Conservation (phyloP, 2,329 filamentous ascomycete genomes). For the Tolypocladium nubicola region DNA sequence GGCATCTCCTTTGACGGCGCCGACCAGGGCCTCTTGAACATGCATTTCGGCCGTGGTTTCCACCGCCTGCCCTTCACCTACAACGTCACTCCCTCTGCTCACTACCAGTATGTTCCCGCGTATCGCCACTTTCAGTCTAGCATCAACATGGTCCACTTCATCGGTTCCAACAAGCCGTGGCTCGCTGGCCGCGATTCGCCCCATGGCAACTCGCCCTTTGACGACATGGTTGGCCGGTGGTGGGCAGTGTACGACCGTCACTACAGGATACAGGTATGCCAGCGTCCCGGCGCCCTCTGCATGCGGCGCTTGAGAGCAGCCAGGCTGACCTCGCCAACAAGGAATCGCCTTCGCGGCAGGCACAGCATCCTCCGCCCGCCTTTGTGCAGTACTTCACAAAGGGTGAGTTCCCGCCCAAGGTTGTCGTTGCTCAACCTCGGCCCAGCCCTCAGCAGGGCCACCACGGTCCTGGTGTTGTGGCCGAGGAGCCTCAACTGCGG, state of each 20-base stretch:
- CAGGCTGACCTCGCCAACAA: slow-evolving; percentile 1
- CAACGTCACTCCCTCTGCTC: slow-evolving; percentile 91
- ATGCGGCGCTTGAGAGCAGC: not conserved
- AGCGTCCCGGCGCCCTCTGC: not conserved
- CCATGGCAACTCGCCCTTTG: slow-evolving; percentile 54
- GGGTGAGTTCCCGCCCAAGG: slow-evolving; percentile 36
- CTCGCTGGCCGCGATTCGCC: slow-evolving; percentile 46
- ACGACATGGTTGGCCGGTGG: slow-evolving; percentile 79
- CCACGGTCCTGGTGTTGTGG: not conserved
- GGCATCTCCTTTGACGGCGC: slow-evolving; percentile 95
- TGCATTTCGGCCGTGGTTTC: slow-evolving; percentile 78
- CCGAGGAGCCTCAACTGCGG: not conserved
- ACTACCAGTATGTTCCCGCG: slow-evolving; percentile 95
- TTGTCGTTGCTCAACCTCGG: slow-evolving; percentile 8
- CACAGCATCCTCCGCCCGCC: slow-evolving; percentile 14
- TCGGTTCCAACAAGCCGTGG: slow-evolving; percentile 89
- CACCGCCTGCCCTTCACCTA: slow-evolving; percentile 89
- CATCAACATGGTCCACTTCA: slow-evolving; percentile 90
- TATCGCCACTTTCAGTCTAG: slow-evolving; percentile 86
- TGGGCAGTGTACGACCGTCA: slow-evolving; percentile 92
- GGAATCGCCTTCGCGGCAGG: slow-evolving; percentile 8
- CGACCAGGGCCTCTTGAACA: slow-evolving; percentile 90
- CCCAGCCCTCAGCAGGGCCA: not conserved
- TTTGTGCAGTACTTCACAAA: slow-evolving; percentile 43
- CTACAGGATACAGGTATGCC: slow-evolving; percentile 48